Base-by-base conservation (phyloP, 1,284 basidiomycete species). In the Schizophyllum amplum region DNA sequence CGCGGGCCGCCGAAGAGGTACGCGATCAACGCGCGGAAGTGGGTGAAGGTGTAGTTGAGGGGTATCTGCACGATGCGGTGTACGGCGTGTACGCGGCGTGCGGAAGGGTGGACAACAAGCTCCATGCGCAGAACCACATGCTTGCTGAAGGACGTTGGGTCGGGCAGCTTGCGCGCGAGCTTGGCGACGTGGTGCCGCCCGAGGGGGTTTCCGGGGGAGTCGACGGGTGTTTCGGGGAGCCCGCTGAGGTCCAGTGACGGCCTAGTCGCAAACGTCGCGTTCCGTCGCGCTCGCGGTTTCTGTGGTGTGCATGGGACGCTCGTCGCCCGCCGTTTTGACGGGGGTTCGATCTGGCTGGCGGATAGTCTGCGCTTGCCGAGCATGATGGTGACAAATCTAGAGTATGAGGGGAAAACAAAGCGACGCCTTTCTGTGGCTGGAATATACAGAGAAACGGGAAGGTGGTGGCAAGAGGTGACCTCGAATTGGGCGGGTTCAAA, bases 71-170 rank as follows among this genome's bases (percentile, higher is more conserved):
- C 81, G 57, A 86, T 71, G 53, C 86, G 79, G 62, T 80, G 80
- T 1, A 85, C 75, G 59, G 15, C 66, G 6, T 49, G 55, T 22
- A 67, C 70, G 21, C 64, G 60, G 2, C 75, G 72, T 17, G 33
- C 33, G 33, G 33, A 42, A 9, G n/a, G n/a, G n/a, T 42, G 33
- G 3, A 24, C 48, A 33, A 83, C 68, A 57, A 86, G 71, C 67
- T 87, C 86, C 62, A 88, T 80, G 20, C 85, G 79, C n/a, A 89
- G 74, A 1, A 83, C 72, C 25, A 86, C 72, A 61, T 89, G 86
- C 55, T 80, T 78, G 70, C 76, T 60, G 71, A 75, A 76, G 0
- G 70, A 69, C 0, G 78, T 78, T 0, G 75, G 65, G 4, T 72
- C 70, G 1, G 86, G 86, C 1, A 77, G 67, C 3, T 67, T 62